Evolutionary conservation across 192 early-diverging fungal genomes (phyloP).

Genomic region (Spizellomyces punctatus): DNA sequence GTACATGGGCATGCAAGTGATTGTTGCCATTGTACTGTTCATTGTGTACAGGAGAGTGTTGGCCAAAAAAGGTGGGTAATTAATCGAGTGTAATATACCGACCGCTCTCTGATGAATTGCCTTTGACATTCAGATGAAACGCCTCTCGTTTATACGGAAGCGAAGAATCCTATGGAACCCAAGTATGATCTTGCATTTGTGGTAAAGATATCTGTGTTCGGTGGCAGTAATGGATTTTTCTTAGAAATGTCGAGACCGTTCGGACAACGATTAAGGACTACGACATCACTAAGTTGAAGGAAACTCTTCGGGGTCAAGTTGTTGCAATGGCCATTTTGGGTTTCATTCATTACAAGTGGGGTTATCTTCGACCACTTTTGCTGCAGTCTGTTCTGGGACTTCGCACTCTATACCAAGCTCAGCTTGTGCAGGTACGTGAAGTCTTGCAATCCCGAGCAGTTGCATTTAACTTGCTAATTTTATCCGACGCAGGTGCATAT

Average conservation of each 20-base stretch:
- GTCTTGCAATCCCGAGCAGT: too few relatives aligned
- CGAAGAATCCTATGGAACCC: constrained; percentile 57
- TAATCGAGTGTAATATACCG: not conserved
- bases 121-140: constrained; percentile 66
- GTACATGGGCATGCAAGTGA: constrained; percentile 61
- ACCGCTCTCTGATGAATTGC: not conserved
- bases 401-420: constrained; percentile 69
- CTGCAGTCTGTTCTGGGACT: constrained; percentile 83
- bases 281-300: constrained; percentile 73
- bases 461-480: too few relatives aligned
- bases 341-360: constrained; percentile 85
- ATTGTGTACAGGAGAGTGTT: constrained; percentile 56
- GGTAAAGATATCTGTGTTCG: not conserved
- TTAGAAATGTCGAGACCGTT: constrained; percentile 55
- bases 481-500: constrained; percentile 59
- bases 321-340: constrained; percentile 72
- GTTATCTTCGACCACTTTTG: constrained; percentile 84
- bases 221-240: not conserved
- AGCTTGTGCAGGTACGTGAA: constrained; percentile 57
- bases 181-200: constrained; percentile 25
- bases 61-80: constrained; percentile 69
- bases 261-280: constrained; percentile 72
- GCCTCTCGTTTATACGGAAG: constrained; percentile 76
- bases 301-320: constrained; percentile 69
- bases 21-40: constrained; percentile 50